Evolutionary conservation across 2,329 filamentous ascomycete species (phyloP).

Genomic region (Aspergillus brunneoviolaceus): DNA sequence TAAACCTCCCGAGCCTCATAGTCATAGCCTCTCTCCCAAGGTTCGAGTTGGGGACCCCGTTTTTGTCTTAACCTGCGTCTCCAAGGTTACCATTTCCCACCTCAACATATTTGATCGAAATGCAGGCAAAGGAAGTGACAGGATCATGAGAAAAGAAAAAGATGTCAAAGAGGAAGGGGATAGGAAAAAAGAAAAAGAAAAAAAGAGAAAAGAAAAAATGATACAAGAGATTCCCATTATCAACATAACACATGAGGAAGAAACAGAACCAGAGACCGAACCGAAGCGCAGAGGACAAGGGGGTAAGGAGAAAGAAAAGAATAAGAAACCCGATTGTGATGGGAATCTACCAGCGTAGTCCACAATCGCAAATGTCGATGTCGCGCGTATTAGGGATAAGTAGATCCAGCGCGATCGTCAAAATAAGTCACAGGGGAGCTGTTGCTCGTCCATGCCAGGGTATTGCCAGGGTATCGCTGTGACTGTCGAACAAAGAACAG

Average conservation of each 20-base stretch:
- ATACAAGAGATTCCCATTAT: conserved; percentile 17
- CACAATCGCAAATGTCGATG: conserved; percentile 8
- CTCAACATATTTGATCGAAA: background rate
- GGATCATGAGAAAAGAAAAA: background rate
- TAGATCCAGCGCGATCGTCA: conserved; percentile 11
- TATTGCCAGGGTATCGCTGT: background rate
- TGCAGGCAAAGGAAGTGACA: conserved; percentile 17
- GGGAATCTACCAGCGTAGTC: conserved; percentile 15
- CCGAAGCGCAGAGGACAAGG: background rate
- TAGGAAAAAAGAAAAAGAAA: conserved; percentile 5
- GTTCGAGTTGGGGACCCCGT: conserved; percentile 14
- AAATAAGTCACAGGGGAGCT: conserved; percentile 7
- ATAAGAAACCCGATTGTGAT: conserved; percentile 12
- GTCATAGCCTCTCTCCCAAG: conserved; percentile 3
- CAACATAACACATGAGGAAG: conserved; percentile 21
- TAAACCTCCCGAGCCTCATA: conserved; percentile 6
- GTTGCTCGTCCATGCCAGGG: conserved; percentile 4
- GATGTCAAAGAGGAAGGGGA: conserved; percentile 2
- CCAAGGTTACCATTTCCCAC: conserved; percentile 5
- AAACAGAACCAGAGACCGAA: conserved; percentile 13
- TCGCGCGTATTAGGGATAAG: conserved; percentile 7
- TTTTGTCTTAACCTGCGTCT: conserved; percentile 17
- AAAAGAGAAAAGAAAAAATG: conserved; percentile 14
- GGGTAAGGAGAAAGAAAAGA: background rate
- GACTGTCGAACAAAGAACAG: background rate